Base-by-base conservation (phyloP, 2,329 filamentous ascomycete species). In the Mycocentrospora acerina region DNA sequence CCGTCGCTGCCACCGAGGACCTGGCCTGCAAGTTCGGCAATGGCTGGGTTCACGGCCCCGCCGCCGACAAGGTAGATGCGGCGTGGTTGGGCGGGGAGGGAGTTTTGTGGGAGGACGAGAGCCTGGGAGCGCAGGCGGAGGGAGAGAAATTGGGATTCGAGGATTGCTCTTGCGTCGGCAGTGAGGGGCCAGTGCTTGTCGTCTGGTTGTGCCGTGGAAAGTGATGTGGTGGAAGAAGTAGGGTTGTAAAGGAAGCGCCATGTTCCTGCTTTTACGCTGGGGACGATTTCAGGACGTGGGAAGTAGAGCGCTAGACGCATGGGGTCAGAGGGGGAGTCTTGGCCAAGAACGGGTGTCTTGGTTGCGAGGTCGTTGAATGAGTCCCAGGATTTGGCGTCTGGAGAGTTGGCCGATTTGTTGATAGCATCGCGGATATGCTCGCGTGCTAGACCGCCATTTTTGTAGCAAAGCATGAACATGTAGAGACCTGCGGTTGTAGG, bases 401-500 rank as follows among this genome's bases (percentile, higher is more conserved):
- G 28, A 18, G 46, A 34, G 4, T 68, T 52, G 19, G 68, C 64
- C 8, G 73, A 66, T 17, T 71, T 69, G 46, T 89, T 85, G 35
- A 97, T 80, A 0, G 80, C 77, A 62, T 98, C 89, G 37, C 93
- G 86, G 46, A 97, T 81, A 57, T 87, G 83, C 66, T 98, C 93
- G 29, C 93, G 86, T 2, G 93, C 91, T 1, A 97, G 81, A 2
- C 90, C 90, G 53, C 93, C 93, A 70, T 98, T 98, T 72, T 97
- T 97, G 76, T 97, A 98, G 77, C 93, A 98, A 24, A 98, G 82
- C 93, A 98, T 98, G 71, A 98, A 97, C 93, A 98, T 97, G 78
- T 95, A 96, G 44, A 96, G 80, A 1, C 87, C 89, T 0, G 83
- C 74, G 1, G 89, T 95, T 29, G 90, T 93, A 2, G 93, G 93